Conservation (phyloP, 2,329 filamentous ascomycete genomes). For the Penicillium sp. region DNA sequence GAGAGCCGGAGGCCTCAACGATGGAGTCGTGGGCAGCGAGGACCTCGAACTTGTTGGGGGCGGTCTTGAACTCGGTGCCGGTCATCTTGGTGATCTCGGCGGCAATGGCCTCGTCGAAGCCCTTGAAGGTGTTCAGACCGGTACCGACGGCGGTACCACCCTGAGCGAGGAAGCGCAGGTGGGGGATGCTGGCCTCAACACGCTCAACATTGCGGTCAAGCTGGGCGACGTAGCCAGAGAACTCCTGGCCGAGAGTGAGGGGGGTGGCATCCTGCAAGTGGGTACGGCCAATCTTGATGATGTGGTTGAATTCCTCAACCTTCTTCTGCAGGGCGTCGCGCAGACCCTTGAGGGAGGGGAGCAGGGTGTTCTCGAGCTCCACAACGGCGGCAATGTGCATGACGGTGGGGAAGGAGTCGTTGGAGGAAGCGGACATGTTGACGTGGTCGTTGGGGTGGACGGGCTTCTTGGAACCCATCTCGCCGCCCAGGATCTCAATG, state of each 20-base stretch:
- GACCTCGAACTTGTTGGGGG: conserved; percentile 98
- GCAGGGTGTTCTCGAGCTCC: conserved; percentile 81
- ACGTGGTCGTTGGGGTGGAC: conserved; percentile 99
- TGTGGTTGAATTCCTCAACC: conserved; percentile 83
- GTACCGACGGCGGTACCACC: conserved; percentile 96
- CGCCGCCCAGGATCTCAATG: conserved; percentile 93
- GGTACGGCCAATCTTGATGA: conserved; percentile 98
- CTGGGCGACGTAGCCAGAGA: conserved; percentile 95
- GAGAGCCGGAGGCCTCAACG: conserved; percentile 86
- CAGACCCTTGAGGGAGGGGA: conserved; percentile 80
- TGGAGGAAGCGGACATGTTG: conserved; percentile 98
- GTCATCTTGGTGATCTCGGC: conserved; percentile 90
- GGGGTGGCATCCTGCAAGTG: conserved; percentile 97
- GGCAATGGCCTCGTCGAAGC: conserved; percentile 91
- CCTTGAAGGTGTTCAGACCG: conserved; percentile 94
- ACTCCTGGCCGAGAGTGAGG: conserved; percentile 92
- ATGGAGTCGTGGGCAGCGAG: conserved; percentile 94
- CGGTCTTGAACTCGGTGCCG: conserved; percentile 88
- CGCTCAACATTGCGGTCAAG: conserved; percentile 88
- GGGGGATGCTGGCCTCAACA: conserved; percentile 77
- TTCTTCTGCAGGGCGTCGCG: conserved; percentile 84
- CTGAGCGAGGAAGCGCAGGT: conserved; percentile 84
- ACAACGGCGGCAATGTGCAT: conserved; percentile 99
- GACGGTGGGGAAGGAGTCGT: conserved; percentile 98
- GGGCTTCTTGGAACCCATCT: conserved; percentile 95